phyloP scores from a whole-genome alignment of 257 asterid species.

The Solanum boliviense region DNA sequence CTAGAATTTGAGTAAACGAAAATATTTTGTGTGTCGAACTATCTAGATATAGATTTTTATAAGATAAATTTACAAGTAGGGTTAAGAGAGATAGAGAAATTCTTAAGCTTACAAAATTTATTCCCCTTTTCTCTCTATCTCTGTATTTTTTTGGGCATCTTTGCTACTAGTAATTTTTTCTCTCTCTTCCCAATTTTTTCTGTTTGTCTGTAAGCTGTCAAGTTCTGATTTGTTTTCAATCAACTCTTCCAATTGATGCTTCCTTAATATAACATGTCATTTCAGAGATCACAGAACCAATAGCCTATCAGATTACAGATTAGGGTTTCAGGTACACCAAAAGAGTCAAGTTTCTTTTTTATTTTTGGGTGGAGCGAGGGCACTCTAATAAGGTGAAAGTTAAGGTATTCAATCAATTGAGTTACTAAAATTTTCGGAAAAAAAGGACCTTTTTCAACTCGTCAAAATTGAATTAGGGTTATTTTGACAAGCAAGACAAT shows the following conservation, averaged over 20 bases:
- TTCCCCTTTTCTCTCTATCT: not conserved
- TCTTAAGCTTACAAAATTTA: not conserved
- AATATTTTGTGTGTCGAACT: not conserved
- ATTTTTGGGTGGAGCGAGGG: not conserved
- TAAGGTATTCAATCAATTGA: not conserved
- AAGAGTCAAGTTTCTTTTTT: constrained; percentile 8
- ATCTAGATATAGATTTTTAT: not conserved
- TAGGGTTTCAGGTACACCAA: constrained; percentile 37
- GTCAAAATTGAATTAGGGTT: constrained; percentile 10
- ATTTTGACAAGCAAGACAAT: constrained; percentile 1
- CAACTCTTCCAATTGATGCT: constrained; percentile 22
- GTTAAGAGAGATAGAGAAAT: not conserved
- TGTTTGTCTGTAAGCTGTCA: constrained; percentile 30
- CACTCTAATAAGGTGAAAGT: not conserved
- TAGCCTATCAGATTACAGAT: constrained; percentile 28
- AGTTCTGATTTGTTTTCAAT: constrained; percentile 17
- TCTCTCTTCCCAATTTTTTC: not conserved
- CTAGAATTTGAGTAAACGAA: fast-evolving
- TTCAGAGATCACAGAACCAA: constrained; percentile 21
- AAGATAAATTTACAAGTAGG: not conserved
- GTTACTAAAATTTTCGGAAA: not conserved
- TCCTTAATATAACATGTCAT: constrained; percentile 36
- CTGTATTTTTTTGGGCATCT: constrained; percentile 1
- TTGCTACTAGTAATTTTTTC: not conserved
- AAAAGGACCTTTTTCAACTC: not conserved